phyloP scores from a whole-genome alignment of 192 early-diverging fungal species.

The Neocallimastix lanati region DNA sequence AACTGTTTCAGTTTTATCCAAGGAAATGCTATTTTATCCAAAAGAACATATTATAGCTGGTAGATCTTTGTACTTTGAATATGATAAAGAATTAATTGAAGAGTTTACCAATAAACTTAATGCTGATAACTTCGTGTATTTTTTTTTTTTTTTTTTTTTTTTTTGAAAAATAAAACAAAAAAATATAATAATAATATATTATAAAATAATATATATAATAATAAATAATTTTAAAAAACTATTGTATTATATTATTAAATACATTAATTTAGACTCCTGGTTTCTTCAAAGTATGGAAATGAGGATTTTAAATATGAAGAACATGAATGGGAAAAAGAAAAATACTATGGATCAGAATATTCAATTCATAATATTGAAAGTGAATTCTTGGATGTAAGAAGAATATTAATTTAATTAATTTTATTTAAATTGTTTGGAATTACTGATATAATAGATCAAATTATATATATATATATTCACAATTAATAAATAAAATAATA shows the following conservation, averaged over 20 bases:
- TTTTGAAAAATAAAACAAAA: background rate
- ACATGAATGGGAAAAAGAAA: constrained; percentile 32
- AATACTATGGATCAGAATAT: constrained; percentile 72
- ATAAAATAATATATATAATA: background rate
- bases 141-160: too few relatives aligned
- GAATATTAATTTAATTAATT: constrained; percentile 14
- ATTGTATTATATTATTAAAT: too few relatives aligned
- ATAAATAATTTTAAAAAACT: too few relatives aligned
- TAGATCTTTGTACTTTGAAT: background rate
- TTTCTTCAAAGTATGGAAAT: background rate
- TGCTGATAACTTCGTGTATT: background rate
- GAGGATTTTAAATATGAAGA: constrained; percentile 15
- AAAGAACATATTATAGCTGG: background rate
- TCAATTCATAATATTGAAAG: constrained; percentile 34
- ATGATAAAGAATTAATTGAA: background rate
- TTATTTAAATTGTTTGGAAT: too few relatives aligned
- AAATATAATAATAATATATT: background rate
- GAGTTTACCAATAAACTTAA: background rate
- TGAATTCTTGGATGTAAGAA: constrained; percentile 18
- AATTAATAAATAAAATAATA: constrained; percentile 8
- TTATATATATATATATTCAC: too few relatives aligned
- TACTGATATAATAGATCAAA: too few relatives aligned
- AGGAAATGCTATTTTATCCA: background rate
- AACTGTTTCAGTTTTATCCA: background rate
- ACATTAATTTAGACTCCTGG: background rate